These are phyloP conservation scores for Lippia alba DNA, from an alignment of 305 asterid genomes.

Conservation along the genomic window DNA sequence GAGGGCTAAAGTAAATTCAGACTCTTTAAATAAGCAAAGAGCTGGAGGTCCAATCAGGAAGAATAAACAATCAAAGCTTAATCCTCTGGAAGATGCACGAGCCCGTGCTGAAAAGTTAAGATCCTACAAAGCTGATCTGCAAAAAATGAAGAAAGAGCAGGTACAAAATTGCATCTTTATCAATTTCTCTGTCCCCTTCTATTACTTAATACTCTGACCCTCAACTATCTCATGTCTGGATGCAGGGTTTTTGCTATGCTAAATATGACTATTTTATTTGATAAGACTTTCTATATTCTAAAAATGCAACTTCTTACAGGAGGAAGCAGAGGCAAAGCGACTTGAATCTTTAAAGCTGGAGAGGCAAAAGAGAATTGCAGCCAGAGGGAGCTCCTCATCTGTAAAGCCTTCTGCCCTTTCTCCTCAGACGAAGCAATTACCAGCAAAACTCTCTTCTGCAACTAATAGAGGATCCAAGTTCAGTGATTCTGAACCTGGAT, in stretches of 20 bases:
- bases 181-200: constrained; percentile 24
- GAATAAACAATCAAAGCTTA: constrained; percentile 66
- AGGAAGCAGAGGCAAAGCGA: constrained; percentile 74
- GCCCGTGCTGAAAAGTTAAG: constrained; percentile 93
- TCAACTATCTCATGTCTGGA: constrained; percentile 21
- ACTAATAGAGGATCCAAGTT: constrained; percentile 84
- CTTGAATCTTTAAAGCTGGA: constrained; percentile 82
- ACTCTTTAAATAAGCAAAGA: constrained; percentile 60
- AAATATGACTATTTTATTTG: constrained; percentile 9
- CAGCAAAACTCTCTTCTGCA: constrained; percentile 69
- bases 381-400: constrained; percentile 63
- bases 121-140: constrained; percentile 90
- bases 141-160: constrained; percentile 91
- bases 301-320: constrained; percentile 55
- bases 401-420: constrained; percentile 53
- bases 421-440: constrained; percentile 61
- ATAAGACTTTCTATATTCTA: constrained; percentile 25
- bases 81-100: constrained; percentile 84
- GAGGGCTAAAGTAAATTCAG: constrained; percentile 59
- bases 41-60: constrained; percentile 84
- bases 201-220: neutral
- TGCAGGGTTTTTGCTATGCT: constrained; percentile 13
- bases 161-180: constrained; percentile 38
- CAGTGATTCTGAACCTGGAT: constrained; percentile 89
- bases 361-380: constrained; percentile 90